Conservation (phyloP, 1,284 basidiomycete genomes). For the Cronartium ribicola region DNA sequence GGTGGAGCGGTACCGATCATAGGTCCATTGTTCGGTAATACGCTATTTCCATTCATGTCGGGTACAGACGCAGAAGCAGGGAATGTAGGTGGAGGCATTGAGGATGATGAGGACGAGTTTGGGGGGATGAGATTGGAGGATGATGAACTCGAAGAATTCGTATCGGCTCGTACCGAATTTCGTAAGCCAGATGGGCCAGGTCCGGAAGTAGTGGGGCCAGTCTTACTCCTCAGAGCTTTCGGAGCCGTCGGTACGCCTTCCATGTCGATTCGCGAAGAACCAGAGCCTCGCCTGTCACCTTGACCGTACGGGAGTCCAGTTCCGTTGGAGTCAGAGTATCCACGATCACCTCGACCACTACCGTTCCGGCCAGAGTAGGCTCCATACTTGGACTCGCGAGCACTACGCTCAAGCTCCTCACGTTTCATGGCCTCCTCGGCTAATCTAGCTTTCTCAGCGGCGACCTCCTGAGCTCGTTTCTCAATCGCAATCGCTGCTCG, state of each 20-base stretch:
- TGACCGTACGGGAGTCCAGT: constrained; percentile 11
- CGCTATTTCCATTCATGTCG: constrained; percentile 3
- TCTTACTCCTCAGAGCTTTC: constrained; percentile 28
- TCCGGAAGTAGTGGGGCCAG: neutral
- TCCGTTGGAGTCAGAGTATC: constrained; percentile 7
- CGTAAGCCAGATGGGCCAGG: constrained; percentile 40
- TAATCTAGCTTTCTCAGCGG: constrained; percentile 23
- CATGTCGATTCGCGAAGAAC: constrained; percentile 31
- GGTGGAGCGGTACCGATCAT: constrained; percentile 31
- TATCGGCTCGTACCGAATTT: constrained; percentile 26
- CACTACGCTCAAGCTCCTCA: constrained; percentile 62
- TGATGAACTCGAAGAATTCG: constrained; percentile 9
- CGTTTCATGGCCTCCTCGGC: constrained; percentile 50
- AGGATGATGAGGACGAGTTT: neutral
- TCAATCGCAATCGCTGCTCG: constrained; percentile 80
- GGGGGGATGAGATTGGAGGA: neutral
- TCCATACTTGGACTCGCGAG: constrained; percentile 59
- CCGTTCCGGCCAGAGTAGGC: constrained; percentile 6
- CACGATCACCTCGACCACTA: constrained; percentile 1
- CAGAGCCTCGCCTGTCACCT: constrained; percentile 9
- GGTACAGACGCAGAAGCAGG: constrained; percentile 13
- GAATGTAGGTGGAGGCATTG: constrained; percentile 18
- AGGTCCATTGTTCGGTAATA: constrained; percentile 17
- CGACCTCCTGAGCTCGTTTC: constrained; percentile 69
- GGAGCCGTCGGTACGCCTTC: constrained; percentile 38